Conservation (phyloP, 805 yeast species). For the Candida silvicultrix region DNA sequence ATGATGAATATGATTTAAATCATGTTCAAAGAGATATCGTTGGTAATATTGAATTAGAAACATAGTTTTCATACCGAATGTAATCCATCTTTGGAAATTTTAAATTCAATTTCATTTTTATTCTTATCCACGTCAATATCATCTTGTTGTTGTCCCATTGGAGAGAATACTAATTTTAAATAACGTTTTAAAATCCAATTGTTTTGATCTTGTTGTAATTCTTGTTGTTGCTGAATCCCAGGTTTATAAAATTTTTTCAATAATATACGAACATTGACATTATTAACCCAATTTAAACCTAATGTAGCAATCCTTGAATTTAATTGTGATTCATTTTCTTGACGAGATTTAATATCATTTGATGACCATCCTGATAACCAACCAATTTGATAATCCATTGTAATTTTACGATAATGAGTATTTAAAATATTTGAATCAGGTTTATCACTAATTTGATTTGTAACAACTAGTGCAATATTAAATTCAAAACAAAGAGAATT, state of each 20-base stretch:
- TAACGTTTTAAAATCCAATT: constrained; percentile 23
- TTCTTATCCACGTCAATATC: neutral
- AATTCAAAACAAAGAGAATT: constrained; percentile 39
- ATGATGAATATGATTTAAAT: constrained; percentile 10
- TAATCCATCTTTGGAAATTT: constrained; percentile 18
- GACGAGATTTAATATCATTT: constrained; percentile 14
- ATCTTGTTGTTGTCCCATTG: too few species aligned
- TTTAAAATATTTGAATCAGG: constrained; percentile 23
- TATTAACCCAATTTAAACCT: constrained; percentile 50
- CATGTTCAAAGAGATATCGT: neutral
- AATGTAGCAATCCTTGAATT: constrained; percentile 41
- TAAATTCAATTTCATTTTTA: constrained; percentile 16
- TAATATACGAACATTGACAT: constrained; percentile 42
- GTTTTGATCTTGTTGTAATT: neutral
- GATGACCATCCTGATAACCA: constrained; percentile 71
- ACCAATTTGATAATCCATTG: constrained; percentile 60
- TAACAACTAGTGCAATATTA: constrained; percentile 56
- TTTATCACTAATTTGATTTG: constrained; percentile 77
- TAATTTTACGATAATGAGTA: constrained; percentile 22
- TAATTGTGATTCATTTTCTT: constrained; percentile 1
- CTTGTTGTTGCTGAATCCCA: constrained; percentile 15
- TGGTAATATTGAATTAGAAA: constrained; percentile 31
- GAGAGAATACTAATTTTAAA: constrained; percentile 36
- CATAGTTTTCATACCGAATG: neutral
- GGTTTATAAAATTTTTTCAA: constrained; percentile 33